A percentile compares a stretch with the other conserved stretches of the same genome.
Evolutionary conservation across 768 basidiomycete species (phyloP).

Genomic region (Rhizopogon salebrosus): DNA sequence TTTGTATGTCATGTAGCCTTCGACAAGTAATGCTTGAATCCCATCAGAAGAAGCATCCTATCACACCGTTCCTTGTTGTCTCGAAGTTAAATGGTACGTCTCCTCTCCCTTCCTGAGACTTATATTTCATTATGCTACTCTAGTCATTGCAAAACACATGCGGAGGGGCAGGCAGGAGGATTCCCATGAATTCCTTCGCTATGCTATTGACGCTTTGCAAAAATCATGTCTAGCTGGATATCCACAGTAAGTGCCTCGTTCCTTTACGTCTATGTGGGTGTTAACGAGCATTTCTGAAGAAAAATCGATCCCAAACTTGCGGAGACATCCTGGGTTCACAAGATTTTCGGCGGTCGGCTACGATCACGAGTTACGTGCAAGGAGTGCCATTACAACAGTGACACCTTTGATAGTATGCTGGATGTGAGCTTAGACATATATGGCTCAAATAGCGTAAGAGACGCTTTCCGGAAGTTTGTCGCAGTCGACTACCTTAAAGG

Average conservation of each 20-base stretch:
- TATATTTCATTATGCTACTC: constrained; percentile 3
- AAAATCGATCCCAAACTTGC: constrained; percentile 67
- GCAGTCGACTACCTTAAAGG: constrained; percentile 81
- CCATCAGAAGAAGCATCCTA: constrained; percentile 41
- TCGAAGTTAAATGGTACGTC: constrained; percentile 64
- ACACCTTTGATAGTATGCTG: constrained; percentile 93
- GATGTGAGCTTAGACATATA: constrained; percentile 92
- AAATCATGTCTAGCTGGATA: constrained; percentile 72
- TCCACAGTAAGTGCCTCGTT: constrained; percentile 50
- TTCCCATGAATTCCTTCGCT: constrained; percentile 95
- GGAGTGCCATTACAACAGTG: constrained; percentile 80
- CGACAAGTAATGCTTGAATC: constrained; percentile 51
- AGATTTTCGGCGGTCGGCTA: constrained; percentile 87
- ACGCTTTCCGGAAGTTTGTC: constrained; percentile 77
- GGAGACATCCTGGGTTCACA: constrained; percentile 92
- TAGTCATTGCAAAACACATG: constrained; percentile 90
- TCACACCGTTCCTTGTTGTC: constrained; percentile 63
- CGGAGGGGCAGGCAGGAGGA: constrained; percentile 93
- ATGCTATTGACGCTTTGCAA: constrained; percentile 88
- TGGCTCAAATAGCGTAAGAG: constrained; percentile 53
- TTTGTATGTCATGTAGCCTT: constrained; percentile 80
- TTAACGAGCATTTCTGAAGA: constrained; percentile 31
- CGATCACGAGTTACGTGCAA: constrained; percentile 88
- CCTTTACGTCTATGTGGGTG: neutral
- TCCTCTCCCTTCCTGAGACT: constrained; percentile 1